A percentile compares a stretch with the other conserved stretches of the same genome.
Conservation (phyloP, 805 yeast genomes). For the Starmerella scarabaei region DNA sequence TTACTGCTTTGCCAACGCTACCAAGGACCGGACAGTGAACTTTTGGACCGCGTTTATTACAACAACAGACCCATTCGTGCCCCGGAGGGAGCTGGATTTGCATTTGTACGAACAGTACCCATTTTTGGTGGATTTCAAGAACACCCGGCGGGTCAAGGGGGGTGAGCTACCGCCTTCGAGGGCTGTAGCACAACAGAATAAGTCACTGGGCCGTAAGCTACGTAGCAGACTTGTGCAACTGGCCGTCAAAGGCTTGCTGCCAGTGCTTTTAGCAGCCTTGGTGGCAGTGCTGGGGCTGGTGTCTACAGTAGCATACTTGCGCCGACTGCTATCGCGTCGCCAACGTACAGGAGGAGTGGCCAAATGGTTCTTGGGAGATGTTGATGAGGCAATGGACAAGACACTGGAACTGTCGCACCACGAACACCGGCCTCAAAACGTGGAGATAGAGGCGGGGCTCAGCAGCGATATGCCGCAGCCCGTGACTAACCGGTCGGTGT, state of each 20-base stretch:
- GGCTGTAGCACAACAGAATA: not conserved
- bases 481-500: not conserved
- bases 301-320: not conserved
- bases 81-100: slow-evolving; percentile 35
- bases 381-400: slow-evolving; percentile 8
- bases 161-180: not conserved
- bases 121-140: slow-evolving; percentile 20
- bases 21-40: slow-evolving; percentile 76
- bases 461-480: not conserved
- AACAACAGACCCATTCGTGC: slow-evolving; percentile 58
- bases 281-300: slow-evolving; percentile 1
- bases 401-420: slow-evolving; percentile 1
- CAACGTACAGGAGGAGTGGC: not conserved
- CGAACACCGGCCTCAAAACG: not conserved
- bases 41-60: slow-evolving; percentile 75
- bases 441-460: not conserved
- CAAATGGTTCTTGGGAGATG: not conserved
- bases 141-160: slow-evolving; percentile 12
- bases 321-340: not conserved
- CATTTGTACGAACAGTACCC: slow-evolving; percentile 23
- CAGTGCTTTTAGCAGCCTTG: slow-evolving; percentile 5
- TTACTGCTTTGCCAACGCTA: slow-evolving; percentile 55
- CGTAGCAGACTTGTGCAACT: not conserved
- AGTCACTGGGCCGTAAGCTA: not conserved
- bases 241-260: not conserved